Evolutionary conservation across 2,329 filamentous ascomycete species (phyloP).

Genomic region (Aspergillus sp.): DNA sequence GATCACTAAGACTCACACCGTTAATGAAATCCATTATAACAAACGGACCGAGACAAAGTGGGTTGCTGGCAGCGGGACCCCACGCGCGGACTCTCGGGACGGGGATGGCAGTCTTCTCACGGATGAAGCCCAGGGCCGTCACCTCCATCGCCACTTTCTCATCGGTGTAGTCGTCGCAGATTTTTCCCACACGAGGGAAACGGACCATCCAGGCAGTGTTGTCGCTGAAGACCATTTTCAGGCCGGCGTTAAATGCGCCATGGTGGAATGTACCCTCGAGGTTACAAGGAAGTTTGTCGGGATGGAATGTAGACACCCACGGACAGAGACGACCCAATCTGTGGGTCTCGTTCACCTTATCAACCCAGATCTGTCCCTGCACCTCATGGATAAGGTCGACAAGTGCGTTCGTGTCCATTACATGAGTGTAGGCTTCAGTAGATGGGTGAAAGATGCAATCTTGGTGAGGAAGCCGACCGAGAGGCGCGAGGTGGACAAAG

Average conservation of each 20-base stretch:
- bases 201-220: constrained; percentile 32
- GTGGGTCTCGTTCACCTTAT: constrained; percentile 25
- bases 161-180: constrained; percentile 29
- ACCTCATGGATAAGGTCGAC: constrained; percentile 22
- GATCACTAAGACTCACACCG: constrained; percentile 26
- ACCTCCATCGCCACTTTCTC: constrained; percentile 38
- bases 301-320: constrained; percentile 41
- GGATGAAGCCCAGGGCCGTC: constrained; percentile 28
- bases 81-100: constrained; percentile 30
- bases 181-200: constrained; percentile 32
- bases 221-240: constrained; percentile 37
- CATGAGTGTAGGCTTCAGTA: neutral
- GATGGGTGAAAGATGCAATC: too few species aligned
- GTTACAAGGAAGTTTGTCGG: constrained; percentile 33
- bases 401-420: constrained; percentile 28
- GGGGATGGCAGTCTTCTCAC: constrained; percentile 28
- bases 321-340: constrained; percentile 22
- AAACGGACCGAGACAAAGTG: constrained; percentile 30
- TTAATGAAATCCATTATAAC: constrained; percentile 36
- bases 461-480: too few species aligned
- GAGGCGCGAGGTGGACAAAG: too few species aligned
- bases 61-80: constrained; percentile 29
- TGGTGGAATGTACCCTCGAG: constrained; percentile 35
- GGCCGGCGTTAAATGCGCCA: constrained; percentile 35
- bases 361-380: constrained; percentile 26